Conservation (phyloP, 805 yeast species). For the Wickerhamiella qilinensis region DNA sequence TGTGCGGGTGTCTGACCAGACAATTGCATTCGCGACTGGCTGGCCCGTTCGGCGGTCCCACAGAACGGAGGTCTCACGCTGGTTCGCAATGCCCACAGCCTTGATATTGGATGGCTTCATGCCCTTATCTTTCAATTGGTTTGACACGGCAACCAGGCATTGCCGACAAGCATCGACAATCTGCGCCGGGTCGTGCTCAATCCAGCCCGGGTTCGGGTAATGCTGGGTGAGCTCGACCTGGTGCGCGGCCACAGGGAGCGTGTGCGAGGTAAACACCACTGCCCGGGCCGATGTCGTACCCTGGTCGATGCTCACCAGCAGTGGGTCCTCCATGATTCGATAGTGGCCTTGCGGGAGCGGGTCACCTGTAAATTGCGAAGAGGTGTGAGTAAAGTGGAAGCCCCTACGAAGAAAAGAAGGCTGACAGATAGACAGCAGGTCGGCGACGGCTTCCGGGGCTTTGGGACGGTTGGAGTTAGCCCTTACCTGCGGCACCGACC, state of each 20-base stretch:
- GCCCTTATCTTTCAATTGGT: slow-evolving; percentile 18
- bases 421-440: too few species aligned
- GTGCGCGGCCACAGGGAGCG: slow-evolving; percentile 69
- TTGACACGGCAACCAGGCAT: slow-evolving; percentile 36
- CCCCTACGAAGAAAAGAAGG: too few species aligned
- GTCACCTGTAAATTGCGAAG: too few species aligned
- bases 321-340: slow-evolving; percentile 3
- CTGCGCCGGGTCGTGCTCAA: slow-evolving; percentile 79
- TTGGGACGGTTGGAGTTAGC: too few species aligned
- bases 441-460: too few species aligned
- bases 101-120: slow-evolving; percentile 31
- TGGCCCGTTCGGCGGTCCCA: slow-evolving; percentile 76
- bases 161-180: slow-evolving; percentile 64
- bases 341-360: too few species aligned
- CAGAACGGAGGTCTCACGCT: slow-evolving; percentile 80
- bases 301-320: slow-evolving; percentile 44
- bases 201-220: slow-evolving; percentile 44
- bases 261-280: slow-evolving; percentile 56
- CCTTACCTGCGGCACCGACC: too few species aligned
- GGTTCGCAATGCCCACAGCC: slow-evolving; percentile 80
- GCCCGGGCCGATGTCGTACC: slow-evolving; percentile 90
- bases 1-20: slow-evolving; percentile 92
- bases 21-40: slow-evolving; percentile 77
- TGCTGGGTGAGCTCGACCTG: slow-evolving; percentile 66
- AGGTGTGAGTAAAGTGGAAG: too few species aligned